Percentiles rank a stretch among this genome's conserved stretches.
phyloP scores from a whole-genome alignment of 2,329 filamentous ascomycete species.

The Pezicula rhizophila region DNA sequence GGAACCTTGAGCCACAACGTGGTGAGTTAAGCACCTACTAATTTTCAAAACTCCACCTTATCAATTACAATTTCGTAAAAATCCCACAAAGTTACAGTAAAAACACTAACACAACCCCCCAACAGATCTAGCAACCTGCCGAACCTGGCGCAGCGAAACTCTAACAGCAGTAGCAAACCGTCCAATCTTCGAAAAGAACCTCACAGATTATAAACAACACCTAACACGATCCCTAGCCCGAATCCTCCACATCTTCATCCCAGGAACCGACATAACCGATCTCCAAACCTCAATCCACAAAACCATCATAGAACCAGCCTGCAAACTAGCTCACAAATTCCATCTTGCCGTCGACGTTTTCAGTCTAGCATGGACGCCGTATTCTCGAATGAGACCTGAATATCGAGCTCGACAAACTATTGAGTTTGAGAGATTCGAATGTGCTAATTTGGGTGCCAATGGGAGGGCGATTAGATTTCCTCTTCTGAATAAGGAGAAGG shows the following conservation, averaged over 20 bases:
- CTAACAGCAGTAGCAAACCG: slow-evolving; percentile 5
- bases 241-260: slow-evolving; percentile 7
- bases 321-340: slow-evolving; percentile 10
- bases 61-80: not conserved
- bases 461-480: not conserved
- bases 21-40: not conserved
- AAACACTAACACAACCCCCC: too few relatives aligned
- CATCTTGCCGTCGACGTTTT: slow-evolving; percentile 11
- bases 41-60: not conserved
- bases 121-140: not conserved
- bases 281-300: slow-evolving; percentile 1
- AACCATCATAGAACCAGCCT: slow-evolving; percentile 9
- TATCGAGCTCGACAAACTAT: not conserved
- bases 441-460: not conserved
- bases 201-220: not conserved
- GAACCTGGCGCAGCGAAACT: slow-evolving; percentile 9
- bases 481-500: too few relatives aligned
- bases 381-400: not conserved
- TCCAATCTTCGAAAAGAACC: not conserved
- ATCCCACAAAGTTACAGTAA: not conserved
- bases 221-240: slow-evolving; percentile 2
- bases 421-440: slow-evolving; percentile 3
- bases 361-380: slow-evolving; percentile 5
- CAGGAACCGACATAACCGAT: not conserved
- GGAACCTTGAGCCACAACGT: slow-evolving; percentile 7